phyloP scores from a whole-genome alignment of 2,329 filamentous ascomycete species.

The Aspergillus ibericus region DNA sequence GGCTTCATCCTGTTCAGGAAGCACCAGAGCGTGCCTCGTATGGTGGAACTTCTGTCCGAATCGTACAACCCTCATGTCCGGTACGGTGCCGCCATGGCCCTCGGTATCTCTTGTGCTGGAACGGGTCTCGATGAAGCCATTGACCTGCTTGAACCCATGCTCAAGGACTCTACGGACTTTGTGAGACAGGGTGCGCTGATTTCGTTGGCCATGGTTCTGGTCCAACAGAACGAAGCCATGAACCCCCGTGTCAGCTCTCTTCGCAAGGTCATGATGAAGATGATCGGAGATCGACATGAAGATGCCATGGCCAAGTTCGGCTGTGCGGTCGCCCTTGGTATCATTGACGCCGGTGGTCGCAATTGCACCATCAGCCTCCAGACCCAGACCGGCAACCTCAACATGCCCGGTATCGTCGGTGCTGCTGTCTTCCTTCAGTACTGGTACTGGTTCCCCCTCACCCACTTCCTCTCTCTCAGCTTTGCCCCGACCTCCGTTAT shows the following conservation, averaged over 20 bases:
- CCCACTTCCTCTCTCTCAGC: slow-evolving; percentile 92
- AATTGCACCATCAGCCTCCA: slow-evolving; percentile 98
- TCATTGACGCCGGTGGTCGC: slow-evolving; percentile 95
- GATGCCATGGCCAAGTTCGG: slow-evolving; percentile 99
- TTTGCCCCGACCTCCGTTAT: slow-evolving; percentile 98
- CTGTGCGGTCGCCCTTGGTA: slow-evolving; percentile 87
- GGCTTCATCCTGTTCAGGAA: slow-evolving; percentile 99
- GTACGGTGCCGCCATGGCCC: slow-evolving; percentile 96
- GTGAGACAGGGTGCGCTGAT: slow-evolving; percentile 96
- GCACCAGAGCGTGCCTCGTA: slow-evolving; percentile 92
- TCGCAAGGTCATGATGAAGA: slow-evolving; percentile 90
- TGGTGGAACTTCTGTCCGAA: slow-evolving; percentile 97
- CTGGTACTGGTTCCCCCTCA: slow-evolving; percentile 99
- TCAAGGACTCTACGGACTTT: slow-evolving; percentile 98
- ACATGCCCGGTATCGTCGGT: slow-evolving; percentile 97
- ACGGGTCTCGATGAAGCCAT: slow-evolving; percentile 96
- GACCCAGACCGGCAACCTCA: slow-evolving; percentile 96
- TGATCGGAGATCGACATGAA: slow-evolving; percentile 90
- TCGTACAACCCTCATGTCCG: slow-evolving; percentile 98
- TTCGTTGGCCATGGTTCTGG: slow-evolving; percentile 93
- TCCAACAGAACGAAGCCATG: slow-evolving; percentile 99
- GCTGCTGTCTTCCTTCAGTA: slow-evolving; percentile 99
- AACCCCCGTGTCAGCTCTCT: slow-evolving; percentile 93
- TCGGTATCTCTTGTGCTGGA: slow-evolving; percentile 96
- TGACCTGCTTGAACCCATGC: slow-evolving; percentile 96